Percentiles rank a stretch among this genome's conserved stretches.
Conservation (phyloP, 2,329 filamentous ascomycete species). For the Helotiales sp. region DNA sequence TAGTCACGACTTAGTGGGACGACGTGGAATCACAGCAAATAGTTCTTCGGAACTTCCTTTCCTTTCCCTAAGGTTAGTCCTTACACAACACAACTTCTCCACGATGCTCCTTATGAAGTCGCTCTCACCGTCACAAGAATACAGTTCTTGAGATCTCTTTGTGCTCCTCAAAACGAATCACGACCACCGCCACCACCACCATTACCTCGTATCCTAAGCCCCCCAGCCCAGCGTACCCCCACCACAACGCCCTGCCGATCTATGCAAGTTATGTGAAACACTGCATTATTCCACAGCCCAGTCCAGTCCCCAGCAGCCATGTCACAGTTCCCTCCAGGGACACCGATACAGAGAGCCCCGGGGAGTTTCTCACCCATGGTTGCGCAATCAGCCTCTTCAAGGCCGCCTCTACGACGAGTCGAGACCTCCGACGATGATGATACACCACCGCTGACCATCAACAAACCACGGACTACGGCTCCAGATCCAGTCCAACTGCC, state of each 20-base stretch:
- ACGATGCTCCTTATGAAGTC: too few relatives aligned
- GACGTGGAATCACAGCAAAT: too few relatives aligned
- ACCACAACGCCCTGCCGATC: constrained; percentile 5
- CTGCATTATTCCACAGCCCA: constrained; percentile 23
- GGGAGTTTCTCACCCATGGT: constrained; percentile 35
- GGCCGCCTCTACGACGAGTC: constrained; percentile 43
- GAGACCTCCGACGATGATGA: constrained; percentile 50
- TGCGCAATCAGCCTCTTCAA: constrained; percentile 38
- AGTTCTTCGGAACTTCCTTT: too few relatives aligned
- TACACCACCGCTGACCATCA: constrained; percentile 42
- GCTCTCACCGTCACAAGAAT: too few relatives aligned
- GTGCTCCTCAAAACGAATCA: too few relatives aligned
- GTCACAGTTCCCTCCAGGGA: constrained; percentile 26
- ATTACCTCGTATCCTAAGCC: neutral
- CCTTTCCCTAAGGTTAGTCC: too few relatives aligned
- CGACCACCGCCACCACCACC: neutral
- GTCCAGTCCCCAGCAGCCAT: constrained; percentile 19
- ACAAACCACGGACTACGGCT: constrained; percentile 43
- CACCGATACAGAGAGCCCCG: constrained; percentile 26
- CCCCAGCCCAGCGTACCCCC: neutral
- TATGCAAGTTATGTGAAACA: constrained; percentile 29
- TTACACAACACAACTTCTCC: too few relatives aligned
- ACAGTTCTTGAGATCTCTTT: too few relatives aligned
- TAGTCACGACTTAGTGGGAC: too few relatives aligned
- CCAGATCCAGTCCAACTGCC: constrained; percentile 24